A percentile compares a stretch with the other conserved stretches of the same genome.
Conservation (phyloP, 2,329 filamentous ascomycete genomes). For the Penicillium sp. region DNA sequence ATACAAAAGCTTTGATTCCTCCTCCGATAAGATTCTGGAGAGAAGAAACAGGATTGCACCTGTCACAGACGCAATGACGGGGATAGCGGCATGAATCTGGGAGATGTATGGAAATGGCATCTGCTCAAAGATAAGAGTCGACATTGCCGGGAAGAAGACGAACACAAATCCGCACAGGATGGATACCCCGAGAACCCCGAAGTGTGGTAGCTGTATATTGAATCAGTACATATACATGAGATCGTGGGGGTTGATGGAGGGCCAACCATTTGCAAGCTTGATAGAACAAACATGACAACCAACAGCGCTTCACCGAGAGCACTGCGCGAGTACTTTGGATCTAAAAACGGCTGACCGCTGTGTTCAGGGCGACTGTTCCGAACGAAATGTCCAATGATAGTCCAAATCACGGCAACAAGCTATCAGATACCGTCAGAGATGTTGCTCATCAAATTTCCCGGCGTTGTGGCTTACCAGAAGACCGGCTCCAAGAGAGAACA, state of each 20-base stretch:
- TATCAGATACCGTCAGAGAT: constrained; percentile 26
- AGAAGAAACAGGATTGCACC: constrained; percentile 39
- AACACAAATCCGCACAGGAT: constrained; percentile 46
- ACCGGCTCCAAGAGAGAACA: constrained; percentile 38
- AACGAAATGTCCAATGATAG: constrained; percentile 43
- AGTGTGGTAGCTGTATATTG: constrained; percentile 46
- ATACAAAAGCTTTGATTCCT: constrained; percentile 38
- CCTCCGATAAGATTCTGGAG: constrained; percentile 34
- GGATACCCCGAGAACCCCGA: constrained; percentile 48
- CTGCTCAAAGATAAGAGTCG: constrained; percentile 42
- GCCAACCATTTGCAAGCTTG: constrained; percentile 50
- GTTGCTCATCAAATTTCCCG: not conserved
- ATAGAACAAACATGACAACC: constrained; percentile 42
- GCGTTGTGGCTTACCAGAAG: constrained; percentile 37
- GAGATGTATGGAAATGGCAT: constrained; percentile 42
- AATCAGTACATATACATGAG: constrained; percentile 18
- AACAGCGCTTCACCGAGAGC: constrained; percentile 45
- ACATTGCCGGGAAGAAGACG: constrained; percentile 41
- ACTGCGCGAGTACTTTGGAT: constrained; percentile 46
- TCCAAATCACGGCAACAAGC: constrained; percentile 47
- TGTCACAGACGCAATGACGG: constrained; percentile 41
- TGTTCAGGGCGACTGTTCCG: constrained; percentile 45
- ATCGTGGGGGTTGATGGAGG: not conserved
- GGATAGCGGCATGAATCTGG: constrained; percentile 34
- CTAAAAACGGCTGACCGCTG: constrained; percentile 48